These are phyloP conservation scores for Cyberlindnera suaveolens DNA, from an alignment of 805 yeast species.

Conservation along the genomic window DNA sequence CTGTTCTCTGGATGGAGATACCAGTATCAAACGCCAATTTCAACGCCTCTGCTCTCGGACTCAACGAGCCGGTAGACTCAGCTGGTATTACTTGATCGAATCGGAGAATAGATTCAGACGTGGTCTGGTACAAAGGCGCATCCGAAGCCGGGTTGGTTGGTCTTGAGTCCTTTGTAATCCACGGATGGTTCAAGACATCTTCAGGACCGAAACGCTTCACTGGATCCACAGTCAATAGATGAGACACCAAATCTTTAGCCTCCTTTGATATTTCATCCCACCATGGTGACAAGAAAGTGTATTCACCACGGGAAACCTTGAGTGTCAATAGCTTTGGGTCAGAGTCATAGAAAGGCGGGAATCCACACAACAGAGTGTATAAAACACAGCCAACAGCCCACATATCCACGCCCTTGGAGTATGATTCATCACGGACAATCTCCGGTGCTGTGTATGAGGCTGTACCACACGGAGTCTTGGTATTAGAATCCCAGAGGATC, in stretches of 20 bases:
- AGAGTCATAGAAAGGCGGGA: constrained; percentile 89
- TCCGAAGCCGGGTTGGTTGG: constrained; percentile 46
- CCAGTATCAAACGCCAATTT: constrained; percentile 84
- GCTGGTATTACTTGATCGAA: constrained; percentile 25
- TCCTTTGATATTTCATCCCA: constrained; percentile 85
- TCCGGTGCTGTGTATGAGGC: constrained; percentile 99
- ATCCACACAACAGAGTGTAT: constrained; percentile 90
- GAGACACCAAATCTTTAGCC: constrained; percentile 78
- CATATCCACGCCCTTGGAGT: constrained; percentile 94
- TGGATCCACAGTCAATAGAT: constrained; percentile 82
- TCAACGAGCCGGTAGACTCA: constrained; percentile 28
- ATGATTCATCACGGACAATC: constrained; percentile 87
- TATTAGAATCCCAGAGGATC: constrained; percentile 68
- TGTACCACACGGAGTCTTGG: constrained; percentile 98
- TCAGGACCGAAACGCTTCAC: constrained; percentile 68
- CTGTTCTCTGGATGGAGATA: constrained; percentile 70
- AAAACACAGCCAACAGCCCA: constrained; percentile 98
- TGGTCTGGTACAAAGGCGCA: constrained; percentile 22
- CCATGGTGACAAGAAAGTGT: constrained; percentile 73
- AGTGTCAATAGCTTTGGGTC: constrained; percentile 68
- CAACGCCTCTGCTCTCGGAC: constrained; percentile 75
- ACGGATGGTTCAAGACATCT: constrained; percentile 76
- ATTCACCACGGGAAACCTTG: constrained; percentile 68
- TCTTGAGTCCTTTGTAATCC: constrained; percentile 45
- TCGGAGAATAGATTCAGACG: constrained; percentile 14